phyloP scores from a whole-genome alignment of 345 rosid genomes.

The Euclidium syriacum region DNA sequence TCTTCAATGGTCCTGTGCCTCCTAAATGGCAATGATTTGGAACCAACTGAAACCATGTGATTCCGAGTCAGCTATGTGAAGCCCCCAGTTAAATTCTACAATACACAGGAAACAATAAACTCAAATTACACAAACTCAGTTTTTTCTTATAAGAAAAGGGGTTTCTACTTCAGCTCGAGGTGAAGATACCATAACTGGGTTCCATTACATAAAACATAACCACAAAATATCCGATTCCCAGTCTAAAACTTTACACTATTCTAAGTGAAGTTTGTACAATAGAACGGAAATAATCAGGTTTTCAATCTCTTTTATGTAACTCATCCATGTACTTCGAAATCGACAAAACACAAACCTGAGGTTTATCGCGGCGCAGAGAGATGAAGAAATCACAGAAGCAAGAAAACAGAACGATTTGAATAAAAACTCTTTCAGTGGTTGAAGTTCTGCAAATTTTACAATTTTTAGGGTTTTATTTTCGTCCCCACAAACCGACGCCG shows the following conservation, averaged over 20 bases:
- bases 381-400: background rate
- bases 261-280: background rate
- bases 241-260: background rate
- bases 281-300: background rate
- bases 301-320: no score
- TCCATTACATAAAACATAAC: background rate
- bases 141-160: no score
- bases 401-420: background rate
- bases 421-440: background rate
- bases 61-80: background rate
- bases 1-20: conserved; percentile 30
- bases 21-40: conserved; percentile 40
- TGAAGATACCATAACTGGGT: background rate
- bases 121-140: no score
- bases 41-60: conserved; percentile 54
- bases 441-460: background rate
- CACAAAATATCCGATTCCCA: background rate
- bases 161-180: background rate
- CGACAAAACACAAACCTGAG: no score
- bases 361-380: conserved; percentile 2
- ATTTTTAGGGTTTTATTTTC: conserved; percentile 7
- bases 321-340: no score
- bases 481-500: background rate
- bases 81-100: conserved; percentile 9
- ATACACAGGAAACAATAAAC: background rate